Evolutionary conservation across 495 filamentous ascomycete species (phyloP).

Genomic region (Aspergillus asperescens): DNA sequence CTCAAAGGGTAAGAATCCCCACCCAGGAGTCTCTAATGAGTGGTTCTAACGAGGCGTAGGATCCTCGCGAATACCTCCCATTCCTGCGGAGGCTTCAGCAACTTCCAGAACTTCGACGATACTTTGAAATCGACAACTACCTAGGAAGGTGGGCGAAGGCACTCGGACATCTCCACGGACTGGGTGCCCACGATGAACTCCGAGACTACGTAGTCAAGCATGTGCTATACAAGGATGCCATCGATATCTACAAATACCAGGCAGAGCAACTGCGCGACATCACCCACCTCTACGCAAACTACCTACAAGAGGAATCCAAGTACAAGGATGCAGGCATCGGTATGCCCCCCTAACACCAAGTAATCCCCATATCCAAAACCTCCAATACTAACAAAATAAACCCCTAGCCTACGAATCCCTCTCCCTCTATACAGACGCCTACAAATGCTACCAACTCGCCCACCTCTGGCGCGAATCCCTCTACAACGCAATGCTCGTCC

Average conservation of each 20-base stretch:
- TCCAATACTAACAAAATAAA: constrained; percentile 36
- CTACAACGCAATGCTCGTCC: constrained; percentile 64
- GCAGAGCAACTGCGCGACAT: constrained; percentile 54
- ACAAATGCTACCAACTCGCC: constrained; percentile 72
- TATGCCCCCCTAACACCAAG: constrained; percentile 20
- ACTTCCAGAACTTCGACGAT: constrained; percentile 58
- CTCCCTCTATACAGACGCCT: constrained; percentile 62
- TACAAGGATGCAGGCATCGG: constrained; percentile 79
- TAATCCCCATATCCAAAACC: neutral
- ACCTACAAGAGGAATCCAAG: constrained; percentile 65
- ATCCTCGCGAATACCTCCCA: constrained; percentile 92
- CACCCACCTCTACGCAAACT: constrained; percentile 69
- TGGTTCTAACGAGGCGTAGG: constrained; percentile 33
- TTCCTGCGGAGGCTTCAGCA: constrained; percentile 83
- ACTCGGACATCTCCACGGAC: constrained; percentile 62
- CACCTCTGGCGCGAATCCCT: constrained; percentile 87
- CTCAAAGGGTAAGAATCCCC: constrained; percentile 59
- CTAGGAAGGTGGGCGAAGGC: constrained; percentile 73
- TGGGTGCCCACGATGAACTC: constrained; percentile 68
- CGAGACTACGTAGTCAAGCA: constrained; percentile 71
- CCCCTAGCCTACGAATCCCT: constrained; percentile 79
- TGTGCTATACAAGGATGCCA: constrained; percentile 67
- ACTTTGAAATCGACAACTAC: constrained; percentile 84
- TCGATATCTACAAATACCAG: constrained; percentile 81
- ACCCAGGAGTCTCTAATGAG: neutral